Base-by-base conservation (phyloP, 2,329 filamentous ascomycete genomes). In the Xylariaceae sp. region DNA sequence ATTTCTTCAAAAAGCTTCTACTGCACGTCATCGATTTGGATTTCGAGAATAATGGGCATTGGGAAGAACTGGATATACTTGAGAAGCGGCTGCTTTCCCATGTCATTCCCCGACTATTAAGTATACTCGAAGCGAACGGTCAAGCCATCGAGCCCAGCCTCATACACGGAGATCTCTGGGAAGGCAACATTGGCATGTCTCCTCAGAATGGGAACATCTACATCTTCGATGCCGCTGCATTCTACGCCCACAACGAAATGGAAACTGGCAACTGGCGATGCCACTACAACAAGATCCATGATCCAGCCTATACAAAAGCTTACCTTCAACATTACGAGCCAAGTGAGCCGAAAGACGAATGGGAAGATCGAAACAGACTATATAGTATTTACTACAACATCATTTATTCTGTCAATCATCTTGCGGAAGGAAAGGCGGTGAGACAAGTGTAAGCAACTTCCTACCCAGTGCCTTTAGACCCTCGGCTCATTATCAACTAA, bases 361-460 rank as follows among this genome's bases (percentile, higher is more conserved):
- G 10, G 18, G 42, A n/a, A 6, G 42, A 44, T 15, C 18, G 42
- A 14, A 32, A 44, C 7, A 3, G 42, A 14, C 42, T 44, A 12
- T 44, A 44, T 32, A 30, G 42, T 27, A 32, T 44, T 7, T 44
- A 44, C 42, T 44, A 44, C 42, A 44, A 44, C 17, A 32, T 44
- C 42, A 44, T 44, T 4, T 44, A 44, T 27, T 44, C 42, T 15
- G 42, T 44, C 19, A 44, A 44, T 27, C 42, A 44, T 32, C 5
- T 27, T 17, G 30, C 12, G 3, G 11, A 27, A n/a, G 42, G 42
- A 11, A 27, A 14, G 17, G 42, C 42, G 7, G 42, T 44, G 17
- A 17, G 42, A n/a, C 42, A 44, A 32, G 12, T 32, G 42, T 44
- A 18, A 44, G 42, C n/a, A 14, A 14, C 12, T 22, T n/a, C 12